Evolutionary conservation across 148 eudicot genomes (phyloP).

Genomic region (Dysphania ambrosioides): DNA sequence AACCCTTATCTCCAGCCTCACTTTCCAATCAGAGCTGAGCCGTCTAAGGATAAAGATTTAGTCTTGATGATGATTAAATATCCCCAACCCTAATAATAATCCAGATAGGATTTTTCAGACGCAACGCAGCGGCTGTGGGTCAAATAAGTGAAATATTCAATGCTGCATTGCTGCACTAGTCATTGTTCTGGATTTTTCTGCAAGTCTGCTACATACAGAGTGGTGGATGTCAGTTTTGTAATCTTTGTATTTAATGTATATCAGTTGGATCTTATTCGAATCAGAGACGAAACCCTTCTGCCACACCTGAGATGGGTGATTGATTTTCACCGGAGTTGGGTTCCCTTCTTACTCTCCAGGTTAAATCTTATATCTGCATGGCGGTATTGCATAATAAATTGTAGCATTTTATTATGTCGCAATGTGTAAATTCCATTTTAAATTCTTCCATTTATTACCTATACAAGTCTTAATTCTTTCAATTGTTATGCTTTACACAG

Average conservation of each 20-base stretch:
- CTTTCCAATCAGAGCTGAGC: conserved; percentile 69
- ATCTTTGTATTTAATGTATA: conserved; percentile 27
- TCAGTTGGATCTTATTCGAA: conserved; percentile 1
- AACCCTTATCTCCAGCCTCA: conserved; percentile 72
- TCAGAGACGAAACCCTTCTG: background rate
- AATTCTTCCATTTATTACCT: background rate
- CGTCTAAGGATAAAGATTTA: conserved; percentile 74
- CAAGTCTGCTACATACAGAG: background rate
- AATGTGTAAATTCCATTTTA: background rate
- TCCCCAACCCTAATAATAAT: background rate
- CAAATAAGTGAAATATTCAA: background rate
- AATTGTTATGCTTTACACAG: too few relatives aligned
- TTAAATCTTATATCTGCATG: background rate
- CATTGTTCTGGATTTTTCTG: background rate
- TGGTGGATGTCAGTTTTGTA: conserved; percentile 25
- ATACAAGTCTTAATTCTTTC: background rate
- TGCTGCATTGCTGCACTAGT: background rate
- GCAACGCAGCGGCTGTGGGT: background rate
- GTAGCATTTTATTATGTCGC: background rate
- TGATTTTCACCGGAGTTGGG: background rate
- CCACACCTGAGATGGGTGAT: background rate
- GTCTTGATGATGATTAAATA: background rate
- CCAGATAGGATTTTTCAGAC: background rate
- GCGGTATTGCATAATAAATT: background rate
- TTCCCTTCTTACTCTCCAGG: background rate